Conservation (phyloP, 371 early-diverging fungal genomes). For the Choanephora cucurbitarum region DNA sequence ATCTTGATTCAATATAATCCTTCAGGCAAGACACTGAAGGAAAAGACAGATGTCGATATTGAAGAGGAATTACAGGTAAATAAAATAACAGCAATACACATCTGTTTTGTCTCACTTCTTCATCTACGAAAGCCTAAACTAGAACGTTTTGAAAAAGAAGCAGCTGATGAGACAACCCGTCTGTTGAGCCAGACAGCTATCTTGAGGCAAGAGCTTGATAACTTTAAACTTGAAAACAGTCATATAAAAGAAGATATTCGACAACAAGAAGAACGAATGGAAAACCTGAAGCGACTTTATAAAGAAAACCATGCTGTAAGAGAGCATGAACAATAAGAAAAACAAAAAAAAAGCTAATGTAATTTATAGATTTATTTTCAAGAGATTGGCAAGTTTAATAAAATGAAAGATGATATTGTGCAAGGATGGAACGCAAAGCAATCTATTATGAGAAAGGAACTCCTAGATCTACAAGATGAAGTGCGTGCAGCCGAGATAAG, state of each 20-base stretch:
- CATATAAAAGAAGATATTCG: background rate
- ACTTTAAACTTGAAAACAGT: background rate
- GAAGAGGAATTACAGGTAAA: background rate
- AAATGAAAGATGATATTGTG: background rate
- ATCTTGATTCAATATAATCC: background rate
- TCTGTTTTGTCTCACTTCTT: background rate
- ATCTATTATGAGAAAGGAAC: background rate
- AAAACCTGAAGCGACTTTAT: background rate
- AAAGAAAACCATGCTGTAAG: background rate
- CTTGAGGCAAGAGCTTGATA: background rate
- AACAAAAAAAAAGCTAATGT: background rate
- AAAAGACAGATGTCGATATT: background rate
- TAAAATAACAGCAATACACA: background rate
- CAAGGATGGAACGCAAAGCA: background rate
- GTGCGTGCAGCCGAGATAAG: background rate
- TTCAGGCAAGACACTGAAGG: background rate
- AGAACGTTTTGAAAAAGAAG: background rate
- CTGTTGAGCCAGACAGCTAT: background rate
- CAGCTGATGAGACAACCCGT: background rate
- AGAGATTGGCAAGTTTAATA: background rate
- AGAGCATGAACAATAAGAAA: background rate
- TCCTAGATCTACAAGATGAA: background rate
- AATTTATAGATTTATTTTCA: background rate
- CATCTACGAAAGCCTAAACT: background rate
- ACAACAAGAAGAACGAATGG: background rate